Evolutionary conservation across 176 grass and related monocot species (phyloP).

Genomic region (Carex kokanica): DNA sequence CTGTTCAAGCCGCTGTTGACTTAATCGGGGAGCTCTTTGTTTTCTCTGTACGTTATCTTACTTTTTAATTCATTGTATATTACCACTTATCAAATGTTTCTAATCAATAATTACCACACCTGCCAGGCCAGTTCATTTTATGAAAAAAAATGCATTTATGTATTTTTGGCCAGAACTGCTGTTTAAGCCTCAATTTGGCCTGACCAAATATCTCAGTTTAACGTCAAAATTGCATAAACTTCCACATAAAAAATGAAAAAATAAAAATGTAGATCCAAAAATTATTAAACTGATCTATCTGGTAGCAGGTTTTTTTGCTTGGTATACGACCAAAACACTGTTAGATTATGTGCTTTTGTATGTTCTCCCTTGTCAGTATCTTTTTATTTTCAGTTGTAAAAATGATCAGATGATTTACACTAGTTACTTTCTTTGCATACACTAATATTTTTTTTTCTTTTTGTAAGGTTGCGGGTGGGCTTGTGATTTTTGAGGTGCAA

Average conservation of each 20-base stretch:
- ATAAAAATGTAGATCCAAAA: not conserved
- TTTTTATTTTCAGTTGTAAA: conserved; percentile 19
- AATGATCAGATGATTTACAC: conserved; percentile 15
- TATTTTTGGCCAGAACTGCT: not conserved
- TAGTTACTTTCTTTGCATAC: conserved; percentile 18
- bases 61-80: conserved; percentile 1
- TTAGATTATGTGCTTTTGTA: not conserved
- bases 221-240: not conserved
- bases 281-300: not conserved
- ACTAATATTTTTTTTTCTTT: conserved; percentile 15
- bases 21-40: conserved; percentile 81
- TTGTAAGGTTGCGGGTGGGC: conserved; percentile 60
- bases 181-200: not conserved
- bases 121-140: not conserved
- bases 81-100: conserved; percentile 1
- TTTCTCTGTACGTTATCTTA: conserved; percentile 50
- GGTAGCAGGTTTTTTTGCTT: not conserved
- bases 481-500: conserved; percentile 70
- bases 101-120: not conserved
- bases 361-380: not conserved
- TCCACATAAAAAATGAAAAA: not conserved
- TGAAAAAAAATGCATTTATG: not conserved
- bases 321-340: not conserved
- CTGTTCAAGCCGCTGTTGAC: conserved; percentile 89
- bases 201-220: not conserved